A percentile compares a stretch with the other conserved stretches of the same genome.
Evolutionary conservation across 805 yeast genomes (phyloP).

Genomic region (Candida parachauliodes): DNA sequence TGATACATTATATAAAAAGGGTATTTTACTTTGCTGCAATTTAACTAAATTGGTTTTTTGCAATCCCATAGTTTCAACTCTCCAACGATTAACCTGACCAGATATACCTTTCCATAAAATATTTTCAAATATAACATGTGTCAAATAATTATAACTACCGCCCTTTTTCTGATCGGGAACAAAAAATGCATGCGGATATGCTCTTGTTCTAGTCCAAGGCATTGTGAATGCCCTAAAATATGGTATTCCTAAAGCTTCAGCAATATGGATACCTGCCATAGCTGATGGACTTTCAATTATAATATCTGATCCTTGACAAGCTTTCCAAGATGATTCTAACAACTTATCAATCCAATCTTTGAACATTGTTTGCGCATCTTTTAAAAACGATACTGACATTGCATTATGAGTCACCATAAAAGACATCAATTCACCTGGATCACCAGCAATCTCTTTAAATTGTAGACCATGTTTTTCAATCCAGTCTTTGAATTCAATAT

Average conservation of each 20-base stretch:
- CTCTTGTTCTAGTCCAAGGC: slow-evolving; percentile 97
- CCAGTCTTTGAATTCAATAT: slow-evolving; percentile 76
- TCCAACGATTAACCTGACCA: slow-evolving; percentile 84
- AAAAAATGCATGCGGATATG: slow-evolving; percentile 94
- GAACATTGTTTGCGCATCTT: slow-evolving; percentile 79
- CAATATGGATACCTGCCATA: slow-evolving; percentile 92
- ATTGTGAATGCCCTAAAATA: slow-evolving; percentile 94
- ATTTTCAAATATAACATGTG: slow-evolving; percentile 90
- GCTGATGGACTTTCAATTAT: slow-evolving; percentile 95
- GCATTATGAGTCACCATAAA: slow-evolving; percentile 90
- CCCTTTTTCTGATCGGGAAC: slow-evolving; percentile 93
- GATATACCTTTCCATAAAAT: slow-evolving; percentile 92
- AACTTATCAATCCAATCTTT: slow-evolving; percentile 80
- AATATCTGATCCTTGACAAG: slow-evolving; percentile 79
- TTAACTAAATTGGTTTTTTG: slow-evolving; percentile 66
- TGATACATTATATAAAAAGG: slow-evolving; percentile 85
- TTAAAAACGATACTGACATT: slow-evolving; percentile 74
- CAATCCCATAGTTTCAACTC: slow-evolving; percentile 60
- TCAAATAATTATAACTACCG: slow-evolving; percentile 87
- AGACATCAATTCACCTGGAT: slow-evolving; percentile 88
- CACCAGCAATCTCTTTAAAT: slow-evolving; percentile 80
- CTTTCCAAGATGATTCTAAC: slow-evolving; percentile 73
- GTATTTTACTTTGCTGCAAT: slow-evolving; percentile 75
- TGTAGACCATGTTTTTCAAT: slow-evolving; percentile 61
- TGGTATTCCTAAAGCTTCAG: slow-evolving; percentile 86